Conservation (phyloP, 768 basidiomycete genomes). For the Auricularia heimuer region DNA sequence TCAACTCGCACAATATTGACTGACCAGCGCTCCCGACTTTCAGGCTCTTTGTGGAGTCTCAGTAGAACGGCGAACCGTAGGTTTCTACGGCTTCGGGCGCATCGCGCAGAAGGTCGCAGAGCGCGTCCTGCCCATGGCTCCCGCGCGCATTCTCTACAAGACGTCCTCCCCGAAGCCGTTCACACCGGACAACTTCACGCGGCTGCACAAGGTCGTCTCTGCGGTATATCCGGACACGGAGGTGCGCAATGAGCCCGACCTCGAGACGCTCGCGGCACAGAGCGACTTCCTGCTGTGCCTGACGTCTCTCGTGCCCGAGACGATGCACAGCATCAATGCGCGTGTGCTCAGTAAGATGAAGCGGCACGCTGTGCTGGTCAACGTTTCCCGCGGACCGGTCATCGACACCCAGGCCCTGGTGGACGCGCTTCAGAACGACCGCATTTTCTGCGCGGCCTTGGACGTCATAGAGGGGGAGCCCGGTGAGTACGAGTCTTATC, state of each 20-base stretch:
- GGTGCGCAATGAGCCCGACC: not conserved
- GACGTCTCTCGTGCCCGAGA: conserved; percentile 15
- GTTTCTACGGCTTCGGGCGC: not conserved
- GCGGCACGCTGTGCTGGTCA: conserved; percentile 18
- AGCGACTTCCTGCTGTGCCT: not conserved
- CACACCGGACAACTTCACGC: not conserved
- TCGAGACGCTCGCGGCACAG: not conserved
- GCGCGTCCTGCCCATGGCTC: not conserved
- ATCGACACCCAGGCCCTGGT: conserved; percentile 14
- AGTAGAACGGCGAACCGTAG: not conserved
- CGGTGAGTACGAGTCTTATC: not conserved
- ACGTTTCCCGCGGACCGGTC: conserved; percentile 24
- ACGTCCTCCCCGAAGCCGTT: not conserved
- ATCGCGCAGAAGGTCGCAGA: conserved; percentile 1
- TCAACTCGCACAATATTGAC: not conserved
- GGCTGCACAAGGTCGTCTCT: not conserved
- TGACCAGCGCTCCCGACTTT: not conserved
- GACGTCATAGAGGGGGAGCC: not conserved
- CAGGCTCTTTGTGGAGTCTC: not conserved
- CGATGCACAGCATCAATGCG: conserved; percentile 17
- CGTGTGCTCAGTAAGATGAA: conserved; percentile 18
- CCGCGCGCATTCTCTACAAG: not conserved
- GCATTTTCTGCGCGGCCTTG: not conserved
- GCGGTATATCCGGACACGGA: not conserved
- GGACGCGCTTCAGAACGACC: conserved; percentile 8